Evolutionary conservation across 2,329 filamentous ascomycete genomes (phyloP), one percentile per base, ranked within the genome.

Genomic region (Phyllosticta citrichinensis): DNA sequence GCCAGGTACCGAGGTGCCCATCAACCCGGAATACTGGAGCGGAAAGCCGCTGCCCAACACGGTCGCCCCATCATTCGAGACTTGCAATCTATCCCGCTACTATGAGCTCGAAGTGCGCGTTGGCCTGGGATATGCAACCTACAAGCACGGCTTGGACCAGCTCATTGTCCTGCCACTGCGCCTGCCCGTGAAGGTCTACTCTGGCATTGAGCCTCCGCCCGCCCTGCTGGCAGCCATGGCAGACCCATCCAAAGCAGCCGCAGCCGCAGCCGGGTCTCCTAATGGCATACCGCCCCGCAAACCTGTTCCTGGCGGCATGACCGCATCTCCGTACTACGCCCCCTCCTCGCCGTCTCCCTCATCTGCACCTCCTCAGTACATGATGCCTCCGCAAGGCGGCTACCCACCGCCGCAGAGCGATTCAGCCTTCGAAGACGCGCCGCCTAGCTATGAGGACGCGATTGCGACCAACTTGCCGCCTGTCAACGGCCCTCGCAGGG

Each of bases 371-470:
- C 12, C 14, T n/a, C 6, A 30, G 6, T 10, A 30, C 5, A 60
- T 56, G 58, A 60, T 53, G 53, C 58, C 53, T 5, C 58, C 63
- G 22, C 66, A 68, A 54, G 65, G 65, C 50, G 62, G 64, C 30
- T 62, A 64, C n/a, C 11, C 14, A 1, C 51, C 58, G 3, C 52
- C 51, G 11, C 35, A 55, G 14, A 19, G 14, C 40, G 40, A n/a
- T 5, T n/a, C 40, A 4, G 76, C 73, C 2, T 79, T 83, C 65
- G 87, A 90, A 33, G 91, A 94, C 61, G 89, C 91, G n/a, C 92
- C 93, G 19, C 92, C 92, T 8, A 96, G 90, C 68, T 97, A 97
- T 70, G 91, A 96, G 74, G 92, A 97, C 74, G 91, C 91, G 12
- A 87, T 97, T 75, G 91, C 91, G 6, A 87, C 89, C 65, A 83